Evolutionary conservation across 495 filamentous ascomycete genomes (phyloP).

Genomic region (Chaetomidium leptoderma): DNA sequence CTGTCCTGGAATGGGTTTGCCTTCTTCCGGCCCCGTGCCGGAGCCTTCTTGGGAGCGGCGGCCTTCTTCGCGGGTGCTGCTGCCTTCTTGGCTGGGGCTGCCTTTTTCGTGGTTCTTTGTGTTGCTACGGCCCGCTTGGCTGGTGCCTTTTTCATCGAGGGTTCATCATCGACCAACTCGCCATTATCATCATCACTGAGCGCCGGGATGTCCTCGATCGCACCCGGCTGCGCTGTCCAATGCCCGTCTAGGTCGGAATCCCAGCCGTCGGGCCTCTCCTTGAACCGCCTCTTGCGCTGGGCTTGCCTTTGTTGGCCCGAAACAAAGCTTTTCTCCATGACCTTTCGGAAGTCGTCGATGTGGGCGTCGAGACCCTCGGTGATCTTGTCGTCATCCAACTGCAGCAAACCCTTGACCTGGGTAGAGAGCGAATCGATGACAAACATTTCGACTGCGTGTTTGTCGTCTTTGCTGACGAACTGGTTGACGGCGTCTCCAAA

Average conservation of each 20-base stretch:
- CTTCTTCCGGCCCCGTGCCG: slow-evolving; percentile 44
- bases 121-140: slow-evolving; percentile 36
- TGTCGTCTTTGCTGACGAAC: slow-evolving; percentile 94
- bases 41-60: slow-evolving; percentile 34
- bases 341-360: slow-evolving; percentile 66
- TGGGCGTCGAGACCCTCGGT: slow-evolving; percentile 54
- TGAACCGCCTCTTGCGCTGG: slow-evolving; percentile 50
- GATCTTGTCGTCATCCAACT: slow-evolving; percentile 63
- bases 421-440: slow-evolving; percentile 72
- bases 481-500: slow-evolving; percentile 92
- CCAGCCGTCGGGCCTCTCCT: slow-evolving; percentile 78
- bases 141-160: slow-evolving; percentile 27
- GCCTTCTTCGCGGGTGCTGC: slow-evolving; percentile 40
- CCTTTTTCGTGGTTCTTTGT: slow-evolving; percentile 36
- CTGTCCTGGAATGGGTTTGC: slow-evolving; percentile 54
- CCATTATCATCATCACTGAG: slow-evolving; percentile 34
- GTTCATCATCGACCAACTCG: slow-evolving; percentile 39
- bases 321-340: slow-evolving; percentile 67
- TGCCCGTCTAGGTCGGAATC: slow-evolving; percentile 78
- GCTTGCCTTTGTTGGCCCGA: slow-evolving; percentile 61
- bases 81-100: slow-evolving; percentile 40
- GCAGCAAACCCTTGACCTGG: slow-evolving; percentile 71
- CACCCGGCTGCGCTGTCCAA: slow-evolving; percentile 77
- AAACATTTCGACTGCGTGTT: slow-evolving; percentile 85
- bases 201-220: slow-evolving; percentile 49